Conservation (phyloP, 306 rosid species). For the Abrus precatorius region DNA sequence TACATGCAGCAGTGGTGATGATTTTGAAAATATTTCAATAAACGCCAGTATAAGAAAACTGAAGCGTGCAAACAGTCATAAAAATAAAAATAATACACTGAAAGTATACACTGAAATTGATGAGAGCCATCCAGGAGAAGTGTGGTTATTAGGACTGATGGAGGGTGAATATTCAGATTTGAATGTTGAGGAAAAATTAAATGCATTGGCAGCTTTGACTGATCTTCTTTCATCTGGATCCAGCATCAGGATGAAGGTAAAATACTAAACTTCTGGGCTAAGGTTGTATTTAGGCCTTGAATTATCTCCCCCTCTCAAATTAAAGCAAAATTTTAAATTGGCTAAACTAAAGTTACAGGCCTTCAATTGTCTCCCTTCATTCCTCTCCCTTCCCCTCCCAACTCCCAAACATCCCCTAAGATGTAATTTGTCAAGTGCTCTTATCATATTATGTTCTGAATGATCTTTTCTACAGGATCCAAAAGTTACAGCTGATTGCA, state of each 20-base stretch:
- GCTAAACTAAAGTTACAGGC: neutral
- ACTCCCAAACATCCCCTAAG: conserved; percentile 5
- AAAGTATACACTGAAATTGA: conserved; percentile 79
- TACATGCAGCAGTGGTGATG: conserved; percentile 67
- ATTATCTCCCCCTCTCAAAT: neutral
- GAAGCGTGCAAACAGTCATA: conserved; percentile 44
- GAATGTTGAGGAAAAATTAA: conserved; percentile 90
- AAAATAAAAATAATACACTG: conserved; percentile 53
- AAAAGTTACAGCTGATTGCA: conserved; percentile 58
- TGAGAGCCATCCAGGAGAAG: conserved; percentile 93
- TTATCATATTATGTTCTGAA: conserved; percentile 31
- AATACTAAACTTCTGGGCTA: conserved; percentile 19
- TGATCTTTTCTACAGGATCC: conserved; percentile 58
- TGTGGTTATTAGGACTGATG: conserved; percentile 90
- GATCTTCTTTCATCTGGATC: conserved; percentile 89
- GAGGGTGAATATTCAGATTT: conserved; percentile 93
- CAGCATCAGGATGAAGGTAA: conserved; percentile 84
- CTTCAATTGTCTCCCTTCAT: neutral
- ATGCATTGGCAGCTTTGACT: conserved; percentile 78
- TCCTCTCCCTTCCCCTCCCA: conserved; percentile 19
- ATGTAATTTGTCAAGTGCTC: conserved; percentile 21
- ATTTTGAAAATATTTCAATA: conserved; percentile 65
- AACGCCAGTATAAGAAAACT: conserved; percentile 52
- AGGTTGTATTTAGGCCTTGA: conserved; percentile 16
- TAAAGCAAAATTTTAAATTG: conserved; percentile 30